phyloP scores from a whole-genome alignment of 31 red algal genomes.

The Odonthalia washingtoniensis region DNA sequence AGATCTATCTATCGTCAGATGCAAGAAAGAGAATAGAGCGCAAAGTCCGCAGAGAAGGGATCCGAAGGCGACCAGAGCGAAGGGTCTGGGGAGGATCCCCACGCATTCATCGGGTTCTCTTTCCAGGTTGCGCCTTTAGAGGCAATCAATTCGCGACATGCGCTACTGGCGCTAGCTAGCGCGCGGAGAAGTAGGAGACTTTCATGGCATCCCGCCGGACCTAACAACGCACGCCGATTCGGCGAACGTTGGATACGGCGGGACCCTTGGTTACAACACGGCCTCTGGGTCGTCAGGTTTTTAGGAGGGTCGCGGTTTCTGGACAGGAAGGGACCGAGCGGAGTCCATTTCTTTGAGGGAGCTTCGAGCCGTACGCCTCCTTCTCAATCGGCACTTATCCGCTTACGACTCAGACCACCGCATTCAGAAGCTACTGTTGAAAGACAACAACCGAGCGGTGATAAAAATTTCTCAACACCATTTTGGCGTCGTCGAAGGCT shows the following conservation, averaged over 20 bases:
- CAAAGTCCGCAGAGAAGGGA: not conserved
- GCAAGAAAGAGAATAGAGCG: not conserved
- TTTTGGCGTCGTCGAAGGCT: constrained; percentile 20
- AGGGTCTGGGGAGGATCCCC: too few species aligned
- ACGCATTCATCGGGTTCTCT: too few species aligned
- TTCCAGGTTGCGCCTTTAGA: too few species aligned
- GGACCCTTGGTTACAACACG: constrained; percentile 8
- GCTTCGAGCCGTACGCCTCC: constrained; percentile 23
- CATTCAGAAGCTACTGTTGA: not conserved
- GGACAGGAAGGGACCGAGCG: not conserved
- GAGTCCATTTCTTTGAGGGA: constrained; percentile 10
- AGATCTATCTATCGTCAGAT: not conserved
- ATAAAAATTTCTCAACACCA: constrained; percentile 27
- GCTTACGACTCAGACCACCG: not conserved
- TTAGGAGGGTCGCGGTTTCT: constrained; percentile 34
- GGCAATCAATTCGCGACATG: constrained; percentile 46
- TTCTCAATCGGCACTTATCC: constrained; percentile 5
- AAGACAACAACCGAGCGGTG: constrained; percentile 54
- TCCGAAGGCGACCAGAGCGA: too few species aligned
- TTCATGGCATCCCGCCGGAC: not conserved
- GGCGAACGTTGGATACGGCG: constrained; percentile 36
- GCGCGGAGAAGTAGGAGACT: constrained; percentile 16
- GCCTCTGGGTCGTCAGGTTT: constrained; percentile 1
- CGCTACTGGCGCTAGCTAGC: constrained; percentile 17
- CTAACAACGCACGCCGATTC: constrained; percentile 22